Base-by-base conservation (phyloP, 768 basidiomycete genomes). In the Hygrocybe coccinea region DNA sequence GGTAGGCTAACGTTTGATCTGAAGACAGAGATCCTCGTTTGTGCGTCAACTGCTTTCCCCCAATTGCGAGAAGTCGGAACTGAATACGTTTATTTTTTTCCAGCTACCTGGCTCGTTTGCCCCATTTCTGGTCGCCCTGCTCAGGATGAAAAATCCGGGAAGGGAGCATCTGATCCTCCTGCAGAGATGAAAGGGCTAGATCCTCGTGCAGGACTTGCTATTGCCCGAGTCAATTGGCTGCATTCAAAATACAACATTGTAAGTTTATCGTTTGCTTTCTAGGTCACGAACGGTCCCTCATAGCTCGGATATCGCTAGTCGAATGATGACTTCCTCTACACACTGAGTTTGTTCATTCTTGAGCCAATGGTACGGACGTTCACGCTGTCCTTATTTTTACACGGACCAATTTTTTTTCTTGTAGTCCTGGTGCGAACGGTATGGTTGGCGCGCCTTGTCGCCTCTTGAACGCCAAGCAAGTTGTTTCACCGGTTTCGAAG, bases 1-100 rank as follows among this genome's bases (percentile, higher is more conserved):
- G 19, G 34, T n/a, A 7, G 36, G 33, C 44, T 58, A 36, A 58
- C 49, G 17, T 47, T 43, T 37, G 1, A 8, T 33, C 33, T 21
- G 2, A 51, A 79, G 78, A 79, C 78, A 1, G 74, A 74, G 39
- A 69, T 78, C 17, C 64, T 79, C 11, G 76, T 80, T 25, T 61
- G 74, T 76, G 34, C 12, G 70, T 65, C 29, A 8, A 22, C 36
- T 49, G n/a, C n/a, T 46, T 19, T 21, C 12, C 25, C 37, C 22
- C 4, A 5, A 15, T 41, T n/a, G n/a, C n/a, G 41, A 35, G 24
- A 12, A 33, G 8, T n/a, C n/a, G 37, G 8, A 37, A 41, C 7
- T 7, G 17, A 19, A 3, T 25, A 5, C 35, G 15, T 12, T 24
- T 10, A 4, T 11, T 50, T 17, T 24, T 25, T 47, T 1, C 24